A percentile compares a stretch with the other conserved stretches of the same genome.
Evolutionary conservation across 768 basidiomycete genomes (phyloP).

Genomic region (Calocybe gangraenosa): DNA sequence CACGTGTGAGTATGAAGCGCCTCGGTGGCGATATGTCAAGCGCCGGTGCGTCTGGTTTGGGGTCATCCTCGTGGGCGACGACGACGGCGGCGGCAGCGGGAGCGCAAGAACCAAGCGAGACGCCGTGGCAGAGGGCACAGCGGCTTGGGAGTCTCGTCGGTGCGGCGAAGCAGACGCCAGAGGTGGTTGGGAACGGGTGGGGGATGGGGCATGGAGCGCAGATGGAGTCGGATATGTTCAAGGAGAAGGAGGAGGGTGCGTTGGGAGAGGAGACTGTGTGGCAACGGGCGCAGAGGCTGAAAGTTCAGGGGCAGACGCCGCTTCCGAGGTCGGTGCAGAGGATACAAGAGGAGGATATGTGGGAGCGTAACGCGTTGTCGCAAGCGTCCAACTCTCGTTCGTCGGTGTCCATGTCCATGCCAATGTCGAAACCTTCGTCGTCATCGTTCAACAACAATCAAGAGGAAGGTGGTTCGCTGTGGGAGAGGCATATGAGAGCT

Average conservation of each 20-base stretch:
- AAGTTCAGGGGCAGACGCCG: not conserved
- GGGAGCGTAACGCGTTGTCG: not conserved
- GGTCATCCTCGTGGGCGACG: conserved; percentile 5
- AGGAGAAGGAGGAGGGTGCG: not conserved
- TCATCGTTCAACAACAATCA: not conserved
- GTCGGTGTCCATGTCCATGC: not conserved
- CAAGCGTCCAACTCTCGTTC: not conserved
- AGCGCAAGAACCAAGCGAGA: too few relatives aligned
- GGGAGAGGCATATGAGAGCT: conserved; percentile 8
- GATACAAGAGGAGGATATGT: conserved; percentile 7
- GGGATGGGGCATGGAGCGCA: not conserved
- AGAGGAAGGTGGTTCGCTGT: conserved; percentile 5
- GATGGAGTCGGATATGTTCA: not conserved
- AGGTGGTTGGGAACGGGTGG: conserved; percentile 2
- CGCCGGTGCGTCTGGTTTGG: not conserved
- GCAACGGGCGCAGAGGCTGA: conserved; percentile 1
- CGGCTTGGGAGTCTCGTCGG: not conserved
- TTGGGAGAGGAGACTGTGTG: not conserved
- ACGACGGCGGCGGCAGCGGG: not conserved
- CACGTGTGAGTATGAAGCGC: conserved; percentile 1
- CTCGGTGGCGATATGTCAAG: not conserved
- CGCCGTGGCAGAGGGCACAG: conserved; percentile 4
- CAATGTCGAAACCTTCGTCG: not conserved
- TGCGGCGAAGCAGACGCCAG: not conserved
- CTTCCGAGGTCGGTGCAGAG: not conserved